Base-by-base conservation (phyloP, 148 eudicot genomes). In the Salicornia ramosissima region DNA sequence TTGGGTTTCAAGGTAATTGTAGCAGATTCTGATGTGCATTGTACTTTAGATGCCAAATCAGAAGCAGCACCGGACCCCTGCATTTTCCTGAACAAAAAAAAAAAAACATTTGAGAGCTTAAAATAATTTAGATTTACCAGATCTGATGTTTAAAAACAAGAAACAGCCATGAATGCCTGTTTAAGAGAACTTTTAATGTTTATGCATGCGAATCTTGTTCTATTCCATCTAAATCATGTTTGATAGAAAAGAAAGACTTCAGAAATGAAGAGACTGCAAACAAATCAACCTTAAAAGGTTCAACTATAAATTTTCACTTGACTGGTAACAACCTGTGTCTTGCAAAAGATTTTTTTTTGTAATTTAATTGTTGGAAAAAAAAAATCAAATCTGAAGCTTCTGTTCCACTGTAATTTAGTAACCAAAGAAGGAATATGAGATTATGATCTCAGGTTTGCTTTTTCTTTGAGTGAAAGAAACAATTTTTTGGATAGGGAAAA, bases 61-160 rank as follows among this genome's bases (percentile, higher is more conserved):
- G 88, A 79, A 74, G 97, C 92, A 74, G 97, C 92, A 51, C 96
- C 99, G 74, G 90, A 81, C 59, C 80, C 86, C 84, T 87, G 93
- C 91, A 95, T 83, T 84, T 87, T 95, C 78, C 99, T 95, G 90
- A 67, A 36, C 46, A 71, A 52, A 70, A 59, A 36, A 53, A 47
- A 55, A 25, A 40, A 47, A 10, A 47, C 19, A 71, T 55, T 14
- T 67, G 65, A 29, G 22, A 49, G 60, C 52, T 72, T 51, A 10
- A 64, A 52, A 34, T 58, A 58, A 6, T 39, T 15, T 49, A 29
- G 64, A 71, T 47, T 14, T 15, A n/a, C 54, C 18, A 76, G 21
- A 42, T 28, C 55, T 22, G 8, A 22, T 19, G 25, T 56, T 34
- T 26, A 22, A 10, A 64, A 16, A 29, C 18, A 40, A 61, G 52